Evolutionary conservation across 805 yeast species (phyloP).

Genomic region (Millerozyma miso): DNA sequence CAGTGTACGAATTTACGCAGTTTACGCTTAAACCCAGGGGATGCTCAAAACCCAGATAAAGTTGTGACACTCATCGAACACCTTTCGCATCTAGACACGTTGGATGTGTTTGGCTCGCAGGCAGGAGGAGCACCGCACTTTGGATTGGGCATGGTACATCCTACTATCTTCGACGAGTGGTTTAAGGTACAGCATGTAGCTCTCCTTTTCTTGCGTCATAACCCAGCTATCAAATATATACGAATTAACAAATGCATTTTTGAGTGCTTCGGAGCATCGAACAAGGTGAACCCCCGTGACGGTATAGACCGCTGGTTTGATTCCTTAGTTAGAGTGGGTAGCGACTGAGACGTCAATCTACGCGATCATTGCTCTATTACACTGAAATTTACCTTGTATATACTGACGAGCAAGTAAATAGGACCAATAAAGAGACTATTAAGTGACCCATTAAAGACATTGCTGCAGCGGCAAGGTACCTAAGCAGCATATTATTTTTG

Average conservation of each 20-base stretch:
- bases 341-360: background rate
- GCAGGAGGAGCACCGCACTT: constrained; percentile 52
- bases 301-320: constrained; percentile 48
- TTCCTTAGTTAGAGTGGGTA: constrained; percentile 23
- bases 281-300: constrained; percentile 37
- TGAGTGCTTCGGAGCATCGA: constrained; percentile 22
- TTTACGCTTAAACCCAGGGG: constrained; percentile 37
- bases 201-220: constrained; percentile 27
- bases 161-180: constrained; percentile 56
- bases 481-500: too few species aligned
- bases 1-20: constrained; percentile 22
- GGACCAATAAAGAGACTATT: too few species aligned
- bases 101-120: constrained; percentile 47
- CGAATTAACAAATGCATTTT: constrained; percentile 49
- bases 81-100: constrained; percentile 22
- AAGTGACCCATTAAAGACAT: too few species aligned
- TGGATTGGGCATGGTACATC: constrained; percentile 51
- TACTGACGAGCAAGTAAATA: too few species aligned
- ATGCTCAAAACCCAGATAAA: constrained; percentile 10
- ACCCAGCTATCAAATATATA: constrained; percentile 32
- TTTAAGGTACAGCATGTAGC: constrained; percentile 53
- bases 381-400: too few species aligned
- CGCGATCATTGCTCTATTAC: too few species aligned
- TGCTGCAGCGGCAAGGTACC: too few species aligned
- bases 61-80: constrained; percentile 18